These are phyloP conservation scores for Rosa lucieae DNA, from an alignment of 306 rosid species.

Conservation along the genomic window DNA sequence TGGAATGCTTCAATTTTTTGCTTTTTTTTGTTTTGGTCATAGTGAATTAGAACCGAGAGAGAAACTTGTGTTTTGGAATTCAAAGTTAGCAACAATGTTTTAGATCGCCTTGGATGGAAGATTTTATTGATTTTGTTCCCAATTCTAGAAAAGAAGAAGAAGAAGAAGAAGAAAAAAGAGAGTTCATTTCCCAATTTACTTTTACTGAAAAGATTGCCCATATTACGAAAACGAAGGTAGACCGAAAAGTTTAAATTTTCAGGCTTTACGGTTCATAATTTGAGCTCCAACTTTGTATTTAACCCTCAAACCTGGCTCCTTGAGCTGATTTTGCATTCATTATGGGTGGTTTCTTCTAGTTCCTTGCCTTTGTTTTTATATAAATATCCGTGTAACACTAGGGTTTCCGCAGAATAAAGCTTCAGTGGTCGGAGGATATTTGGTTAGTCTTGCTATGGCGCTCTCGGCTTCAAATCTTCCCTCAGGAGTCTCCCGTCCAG, in stretches of 20 bases:
- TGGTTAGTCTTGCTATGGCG: slow-evolving; percentile 41
- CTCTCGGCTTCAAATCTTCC: slow-evolving; percentile 51
- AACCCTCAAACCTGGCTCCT: neutral
- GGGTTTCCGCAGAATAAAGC: slow-evolving; percentile 25
- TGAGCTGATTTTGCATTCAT: slow-evolving; percentile 8
- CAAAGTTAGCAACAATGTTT: neutral
- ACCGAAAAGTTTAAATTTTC: neutral
- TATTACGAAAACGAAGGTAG: neutral
- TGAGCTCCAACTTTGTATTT: neutral
- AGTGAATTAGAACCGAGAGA: neutral
- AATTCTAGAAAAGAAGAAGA: neutral
- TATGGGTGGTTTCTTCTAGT: slow-evolving; percentile 5
- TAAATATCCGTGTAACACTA: slow-evolving; percentile 8
- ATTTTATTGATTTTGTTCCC: neutral
- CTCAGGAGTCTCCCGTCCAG: slow-evolving; percentile 45
- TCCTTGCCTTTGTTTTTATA: slow-evolving; percentile 20
- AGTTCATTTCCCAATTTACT: neutral
- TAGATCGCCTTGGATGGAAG: neutral
- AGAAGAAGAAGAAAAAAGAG: too few species aligned
- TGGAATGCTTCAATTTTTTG: neutral
- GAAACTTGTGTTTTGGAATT: too few species aligned
- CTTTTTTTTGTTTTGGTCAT: neutral
- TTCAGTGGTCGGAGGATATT: slow-evolving; percentile 22
- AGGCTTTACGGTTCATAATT: slow-evolving; percentile 11
- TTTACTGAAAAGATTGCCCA: slow-evolving; percentile 7